Evolutionary conservation across 1,284 basidiomycete species (phyloP), one percentile per base, ranked within the genome.

Genomic region (Malassezia globosa): DNA sequence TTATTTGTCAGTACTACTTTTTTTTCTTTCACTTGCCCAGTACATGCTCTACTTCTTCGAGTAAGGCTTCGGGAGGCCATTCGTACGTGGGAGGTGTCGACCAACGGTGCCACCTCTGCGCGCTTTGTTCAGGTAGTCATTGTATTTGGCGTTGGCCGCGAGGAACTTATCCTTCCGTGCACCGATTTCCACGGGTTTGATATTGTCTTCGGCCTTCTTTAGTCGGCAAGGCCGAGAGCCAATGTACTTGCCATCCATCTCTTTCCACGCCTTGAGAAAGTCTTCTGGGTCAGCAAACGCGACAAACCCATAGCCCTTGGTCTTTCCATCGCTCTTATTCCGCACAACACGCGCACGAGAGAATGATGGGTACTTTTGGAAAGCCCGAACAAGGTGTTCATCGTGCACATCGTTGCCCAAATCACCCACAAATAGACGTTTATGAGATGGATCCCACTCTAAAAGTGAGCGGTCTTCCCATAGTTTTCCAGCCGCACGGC

Each of bases 401-500:
- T 97, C 94, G 45, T 87, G 88, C 24, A 97, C 90, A 73, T 97
- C 94, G 69, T 96, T 96, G 64, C 90, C 95, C 34, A 97, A 78
- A 72, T 99, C 92, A 41, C 94, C 94, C 19, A 99, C 88, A 66
- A 99, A 99, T 37, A 99, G 76, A 24, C 94, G 82, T 76, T 94
- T 97, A 87, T 95, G 97, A 11, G 85, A 87, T 38, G 94, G 85
- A 74, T 90, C 94, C 94, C 94, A 99, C 58, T 97, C 94, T 14
- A 97, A 74, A 44, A 99, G 75, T 2, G 88, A 94, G 72, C 87
- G 86, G 72, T 99, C 94, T 73, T 99, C 94, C 89, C 92, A 99
- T 13, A 87, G 81, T 73, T 89, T 88, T 18, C 94, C 94, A 40
- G 79, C 89, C 1, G 88, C 92, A 72, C 94, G 94, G 29, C 94